Evolutionary conservation across 2,329 filamentous ascomycete genomes (phyloP).

Genomic region (Davidsoniella eucalypti): DNA sequence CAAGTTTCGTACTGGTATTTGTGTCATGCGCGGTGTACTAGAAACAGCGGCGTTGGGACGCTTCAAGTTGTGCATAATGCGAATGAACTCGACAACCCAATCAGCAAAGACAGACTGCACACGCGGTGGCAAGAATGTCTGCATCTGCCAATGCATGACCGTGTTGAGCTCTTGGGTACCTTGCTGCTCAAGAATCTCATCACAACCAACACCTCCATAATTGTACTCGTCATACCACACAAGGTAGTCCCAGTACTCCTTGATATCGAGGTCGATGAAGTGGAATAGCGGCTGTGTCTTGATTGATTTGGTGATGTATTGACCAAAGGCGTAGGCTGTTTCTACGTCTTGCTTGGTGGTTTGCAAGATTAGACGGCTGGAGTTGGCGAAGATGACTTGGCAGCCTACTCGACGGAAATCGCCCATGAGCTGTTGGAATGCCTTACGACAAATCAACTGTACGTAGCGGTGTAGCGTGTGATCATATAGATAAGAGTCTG

Average conservation of each 20-base stretch:
- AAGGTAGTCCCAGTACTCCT: conserved; percentile 98
- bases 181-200: conserved; percentile 54
- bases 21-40: conserved; percentile 33
- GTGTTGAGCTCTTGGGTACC: conserved; percentile 66
- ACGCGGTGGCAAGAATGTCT: conserved; percentile 65
- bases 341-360: conserved; percentile 94
- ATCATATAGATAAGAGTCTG: conserved; percentile 89
- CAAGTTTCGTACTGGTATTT: conserved; percentile 38
- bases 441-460: conserved; percentile 96
- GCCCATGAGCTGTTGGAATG: conserved; percentile 89
- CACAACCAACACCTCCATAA: conserved; percentile 86
- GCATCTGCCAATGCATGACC: conserved; percentile 97
- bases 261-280: conserved; percentile 92
- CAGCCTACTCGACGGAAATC: conserved; percentile 93
- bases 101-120: conserved; percentile 77
- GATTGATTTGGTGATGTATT: conserved; percentile 97
- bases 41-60: conserved; percentile 38
- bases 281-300: conserved; percentile 90
- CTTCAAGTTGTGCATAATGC: conserved; percentile 83
- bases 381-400: conserved; percentile 85
- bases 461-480: conserved; percentile 90
- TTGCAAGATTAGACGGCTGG: conserved; percentile 78
- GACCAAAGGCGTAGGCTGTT: conserved; percentile 89
- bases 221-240: conserved; percentile 99
- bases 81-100: conserved; percentile 88